These are phyloP conservation scores for Neurospora terricola DNA, from an alignment of 495 filamentous ascomycete species.

Conservation along the genomic window DNA sequence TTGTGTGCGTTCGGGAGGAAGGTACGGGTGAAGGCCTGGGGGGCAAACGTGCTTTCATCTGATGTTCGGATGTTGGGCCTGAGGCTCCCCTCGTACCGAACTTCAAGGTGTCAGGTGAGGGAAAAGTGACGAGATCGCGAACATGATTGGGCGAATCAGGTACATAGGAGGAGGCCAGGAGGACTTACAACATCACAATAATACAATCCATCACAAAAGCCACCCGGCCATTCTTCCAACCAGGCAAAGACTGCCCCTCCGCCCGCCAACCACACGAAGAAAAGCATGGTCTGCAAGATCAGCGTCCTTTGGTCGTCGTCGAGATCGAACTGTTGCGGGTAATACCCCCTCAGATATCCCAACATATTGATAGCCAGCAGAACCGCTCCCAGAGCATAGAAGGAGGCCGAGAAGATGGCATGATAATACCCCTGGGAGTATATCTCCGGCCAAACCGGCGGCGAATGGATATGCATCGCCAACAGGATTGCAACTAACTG, in stretches of 20 bases:
- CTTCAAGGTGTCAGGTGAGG: not conserved
- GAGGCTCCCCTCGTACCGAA: not conserved
- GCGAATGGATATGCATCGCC: constrained; percentile 49
- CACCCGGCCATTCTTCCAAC: constrained; percentile 35
- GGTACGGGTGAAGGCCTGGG: not conserved
- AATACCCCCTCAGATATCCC: constrained; percentile 67
- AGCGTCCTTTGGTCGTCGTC: constrained; percentile 67
- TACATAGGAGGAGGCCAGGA: not conserved
- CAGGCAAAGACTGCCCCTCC: constrained; percentile 53
- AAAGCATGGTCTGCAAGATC: constrained; percentile 69
- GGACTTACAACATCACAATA: constrained; percentile 49
- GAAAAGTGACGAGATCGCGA: not conserved
- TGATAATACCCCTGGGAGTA: constrained; percentile 75
- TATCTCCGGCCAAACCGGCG: constrained; percentile 47
- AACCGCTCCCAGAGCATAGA: constrained; percentile 55
- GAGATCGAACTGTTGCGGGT: constrained; percentile 63
- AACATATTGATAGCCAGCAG: constrained; percentile 69
- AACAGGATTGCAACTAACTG: constrained; percentile 52
- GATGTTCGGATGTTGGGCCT: not conserved
- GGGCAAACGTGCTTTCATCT: not conserved
- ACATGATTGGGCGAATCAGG: not conserved
- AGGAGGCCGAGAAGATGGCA: constrained; percentile 55
- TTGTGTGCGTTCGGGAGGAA: not conserved
- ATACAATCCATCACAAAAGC: constrained; percentile 62
- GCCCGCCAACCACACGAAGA: constrained; percentile 60